Evolutionary conservation across 352 stramenopile genomes (phyloP).

Genomic region (Peronospora belbahrii): DNA sequence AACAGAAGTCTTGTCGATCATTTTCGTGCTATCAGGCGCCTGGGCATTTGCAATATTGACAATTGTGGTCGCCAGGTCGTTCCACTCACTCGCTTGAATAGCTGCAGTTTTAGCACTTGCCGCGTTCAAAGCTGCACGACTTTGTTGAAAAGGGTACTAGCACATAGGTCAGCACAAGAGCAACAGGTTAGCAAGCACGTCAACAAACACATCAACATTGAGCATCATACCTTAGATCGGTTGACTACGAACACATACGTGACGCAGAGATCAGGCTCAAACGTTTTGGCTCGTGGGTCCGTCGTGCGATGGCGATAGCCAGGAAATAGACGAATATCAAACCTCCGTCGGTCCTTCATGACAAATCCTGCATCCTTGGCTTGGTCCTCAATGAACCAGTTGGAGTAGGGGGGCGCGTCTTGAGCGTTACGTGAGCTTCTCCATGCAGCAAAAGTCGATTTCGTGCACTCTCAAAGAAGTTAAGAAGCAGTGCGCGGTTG

Average conservation of each 20-base stretch:
- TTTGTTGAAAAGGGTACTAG: slow-evolving; percentile 32
- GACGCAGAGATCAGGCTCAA: slow-evolving; percentile 73
- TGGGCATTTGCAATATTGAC: slow-evolving; percentile 22
- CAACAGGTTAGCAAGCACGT: not conserved
- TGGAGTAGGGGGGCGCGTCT: slow-evolving; percentile 83
- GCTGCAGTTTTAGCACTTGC: slow-evolving; percentile 11
- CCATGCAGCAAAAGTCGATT: slow-evolving; percentile 43
- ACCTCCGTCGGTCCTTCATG: slow-evolving; percentile 65
- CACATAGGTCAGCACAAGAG: slow-evolving; percentile 6
- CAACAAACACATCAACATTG: not conserved
- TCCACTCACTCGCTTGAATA: slow-evolving; percentile 14
- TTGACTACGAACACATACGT: slow-evolving; percentile 87
- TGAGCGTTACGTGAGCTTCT: slow-evolving; percentile 81
- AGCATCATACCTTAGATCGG: slow-evolving; percentile 45
- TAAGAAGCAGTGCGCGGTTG: slow-evolving; percentile 65
- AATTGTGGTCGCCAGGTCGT: slow-evolving; percentile 24
- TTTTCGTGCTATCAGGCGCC: slow-evolving; percentile 1
- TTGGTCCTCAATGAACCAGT: slow-evolving; percentile 84
- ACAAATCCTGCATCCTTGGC: slow-evolving; percentile 62
- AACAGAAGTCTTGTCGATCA: not conserved
- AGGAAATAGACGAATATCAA: slow-evolving; percentile 65
- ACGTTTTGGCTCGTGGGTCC: slow-evolving; percentile 75
- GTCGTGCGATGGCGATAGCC: slow-evolving; percentile 86
- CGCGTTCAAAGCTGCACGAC: slow-evolving; percentile 12
- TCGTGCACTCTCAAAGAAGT: slow-evolving; percentile 83